Evolutionary conservation across 2,329 filamentous ascomycete species (phyloP), one percentile per base, ranked within the genome.

Genomic region (Cercospora sp.): DNA sequence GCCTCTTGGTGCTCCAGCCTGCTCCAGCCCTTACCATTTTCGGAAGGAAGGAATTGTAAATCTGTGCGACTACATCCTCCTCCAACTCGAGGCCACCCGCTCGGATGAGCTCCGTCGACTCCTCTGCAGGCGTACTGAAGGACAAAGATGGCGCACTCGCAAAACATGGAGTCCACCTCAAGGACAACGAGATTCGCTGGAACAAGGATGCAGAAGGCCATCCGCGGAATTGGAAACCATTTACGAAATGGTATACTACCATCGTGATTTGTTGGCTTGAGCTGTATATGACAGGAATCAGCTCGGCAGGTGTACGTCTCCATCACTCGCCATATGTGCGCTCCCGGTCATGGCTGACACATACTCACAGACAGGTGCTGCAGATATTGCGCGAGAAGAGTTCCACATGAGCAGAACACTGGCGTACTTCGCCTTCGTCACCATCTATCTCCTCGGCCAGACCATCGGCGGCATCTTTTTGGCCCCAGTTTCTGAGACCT

Each of bases 401-500:
- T 72, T 69, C 24, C 32, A 43, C 26, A 68, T 71, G 24, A 69
- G 67, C 28, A 66, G 70, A 16, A 70, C 63, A 13, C 64, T 71
- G 4, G 67, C 64, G 16, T 71, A 70, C 51, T 72, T 72, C 12
- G 71, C 62, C 5, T 72, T 73, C 21, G 70, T 70, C 1, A 69
- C 66, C 2, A 74, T 78, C 2, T 70, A 70, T 57, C 68, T 66
- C 30, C 73, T 80, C 1, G 79, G 79, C 3, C 79, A 81, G 66
- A 78, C 77, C 3, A 34, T 80, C 5, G 80, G 78, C 3, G 78
- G 78, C 3, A 76, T 80, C 8, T 32, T 81, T 6, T 76, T 80
- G 53, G 77, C 79, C 3, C 79, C 80, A 1, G 74, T 80, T 7
- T 80, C 79, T 1, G 79, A 81, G 67, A 73, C 78, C 0, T 79